These are phyloP conservation scores for sunflower (Helianthus annuus) DNA, from an alignment of 129 eudicot species.

Conservation along the genomic window DNA sequence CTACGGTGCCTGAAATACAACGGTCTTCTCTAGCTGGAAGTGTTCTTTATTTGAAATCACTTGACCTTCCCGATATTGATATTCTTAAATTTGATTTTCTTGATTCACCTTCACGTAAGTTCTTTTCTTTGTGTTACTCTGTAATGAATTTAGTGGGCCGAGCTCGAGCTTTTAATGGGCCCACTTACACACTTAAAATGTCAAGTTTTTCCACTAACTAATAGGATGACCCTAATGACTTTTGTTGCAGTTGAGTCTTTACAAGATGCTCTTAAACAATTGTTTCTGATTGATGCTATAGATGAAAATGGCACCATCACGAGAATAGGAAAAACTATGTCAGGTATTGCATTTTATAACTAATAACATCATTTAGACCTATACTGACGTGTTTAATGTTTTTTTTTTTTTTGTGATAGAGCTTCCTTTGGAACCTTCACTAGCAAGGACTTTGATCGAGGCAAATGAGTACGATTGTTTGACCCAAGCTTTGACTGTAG, in stretches of 20 bases:
- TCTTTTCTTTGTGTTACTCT: slow-evolving; percentile 3
- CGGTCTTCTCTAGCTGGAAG: slow-evolving; percentile 96
- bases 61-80: slow-evolving; percentile 93
- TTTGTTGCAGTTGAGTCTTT: slow-evolving; percentile 76
- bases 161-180: slow-evolving; percentile 1
- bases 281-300: slow-evolving; percentile 91
- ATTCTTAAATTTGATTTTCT: slow-evolving; percentile 94
- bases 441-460: slow-evolving; percentile 90
- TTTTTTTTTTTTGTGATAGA: slow-evolving; percentile 40
- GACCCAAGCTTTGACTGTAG: slow-evolving; percentile 86
- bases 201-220: slow-evolving; percentile 2
- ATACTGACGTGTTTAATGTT: slow-evolving; percentile 6
- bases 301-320: slow-evolving; percentile 86
- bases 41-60: slow-evolving; percentile 92
- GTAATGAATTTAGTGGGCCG: background rate
- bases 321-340: slow-evolving; percentile 74
- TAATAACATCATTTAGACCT: background rate
- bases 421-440: slow-evolving; percentile 95
- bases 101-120: slow-evolving; percentile 86
- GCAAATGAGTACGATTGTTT: slow-evolving; percentile 84
- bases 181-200: background rate
- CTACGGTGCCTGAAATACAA: slow-evolving; percentile 91
- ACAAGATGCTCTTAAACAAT: slow-evolving; percentile 91
- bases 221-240: slow-evolving; percentile 18
- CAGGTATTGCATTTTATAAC: slow-evolving; percentile 49